Base-by-base conservation (phyloP, 805 yeast species). In the Cyberlindnera veronae region DNA sequence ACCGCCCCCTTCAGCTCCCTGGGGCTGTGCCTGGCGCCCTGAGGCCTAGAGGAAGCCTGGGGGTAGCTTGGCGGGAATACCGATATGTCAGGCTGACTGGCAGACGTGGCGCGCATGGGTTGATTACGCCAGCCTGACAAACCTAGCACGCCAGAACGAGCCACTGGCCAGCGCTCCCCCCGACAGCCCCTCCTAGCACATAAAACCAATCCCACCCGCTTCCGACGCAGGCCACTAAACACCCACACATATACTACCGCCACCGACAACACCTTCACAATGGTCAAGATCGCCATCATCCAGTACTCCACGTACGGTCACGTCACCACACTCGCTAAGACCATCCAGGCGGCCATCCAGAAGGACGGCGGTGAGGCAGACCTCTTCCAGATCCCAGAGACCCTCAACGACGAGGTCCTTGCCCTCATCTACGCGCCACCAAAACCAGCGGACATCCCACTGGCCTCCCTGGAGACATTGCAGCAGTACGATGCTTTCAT, bases 291-390 rank as follows among this genome's bases (percentile, higher is more conserved):
- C 34, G 51, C 51, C n/a, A 44, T 48, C 55, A 71, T 81, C 45
- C 68, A 73, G 40, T 89, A 87, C 72, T 81, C 96, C 19, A 68
- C 80, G 31, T 87, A 83, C 67, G 89, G 87, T 46, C 96, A 88
- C 65, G 67, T 86, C 50, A 75, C 74, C 45, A 62, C 69, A 24
- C 57, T 89, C 55, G 93, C 96, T 33, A 74, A 76, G 60, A 72
- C 79, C 28, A 77, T 77, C 50, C 72, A 79, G 59, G 69, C 70
- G 49, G 96, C 95, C 53, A 68, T 86, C 45, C 76, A 74, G 56
- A 61, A 76, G 19, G 80, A 89, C 11, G 95, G 95, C 43, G 76
- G 76, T 22, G 41, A 57, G 12, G 95, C 86, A 16, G 82, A 77
- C 45, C 63, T 88, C 45, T 86, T 62, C 66, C 87, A 84, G 70